Conservation (phyloP, 176 grass and related monocot species). For the Zoysia pacifica region DNA sequence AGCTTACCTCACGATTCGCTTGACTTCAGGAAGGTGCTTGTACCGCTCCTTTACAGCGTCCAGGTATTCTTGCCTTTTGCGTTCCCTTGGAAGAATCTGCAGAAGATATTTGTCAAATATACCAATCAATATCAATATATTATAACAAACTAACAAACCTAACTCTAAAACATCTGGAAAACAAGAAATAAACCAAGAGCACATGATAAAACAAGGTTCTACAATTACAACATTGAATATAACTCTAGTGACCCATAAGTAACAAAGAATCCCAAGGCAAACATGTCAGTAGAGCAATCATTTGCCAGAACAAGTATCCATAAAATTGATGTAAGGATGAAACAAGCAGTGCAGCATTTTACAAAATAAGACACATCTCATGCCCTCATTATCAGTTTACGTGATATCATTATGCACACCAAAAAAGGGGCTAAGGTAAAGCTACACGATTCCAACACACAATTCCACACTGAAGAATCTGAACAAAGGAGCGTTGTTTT, state of each 20-base stretch:
- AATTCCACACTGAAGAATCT: background rate
- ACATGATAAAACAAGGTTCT: background rate
- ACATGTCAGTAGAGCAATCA: background rate
- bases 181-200: conserved; percentile 2
- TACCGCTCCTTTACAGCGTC: conserved; percentile 79
- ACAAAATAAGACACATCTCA: background rate
- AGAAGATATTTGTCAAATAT: conserved; percentile 23
- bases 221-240: background rate
- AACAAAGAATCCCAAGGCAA: background rate
- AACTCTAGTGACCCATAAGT: conserved; percentile 6
- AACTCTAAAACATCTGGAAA: background rate
- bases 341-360: background rate
- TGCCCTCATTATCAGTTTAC: background rate
- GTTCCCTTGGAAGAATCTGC: conserved; percentile 92
- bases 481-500: background rate
- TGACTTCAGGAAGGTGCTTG: conserved; percentile 83
- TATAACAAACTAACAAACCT: background rate
- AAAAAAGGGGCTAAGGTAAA: conserved; percentile 10
- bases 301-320: background rate
- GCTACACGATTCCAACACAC: background rate
- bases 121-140: background rate
- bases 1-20: conserved; percentile 69
- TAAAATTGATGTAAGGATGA: background rate
- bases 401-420: background rate
- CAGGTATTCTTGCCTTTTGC: conserved; percentile 76